Conservation (phyloP, 1,284 basidiomycete species). For the Tausonia pullulans region DNA sequence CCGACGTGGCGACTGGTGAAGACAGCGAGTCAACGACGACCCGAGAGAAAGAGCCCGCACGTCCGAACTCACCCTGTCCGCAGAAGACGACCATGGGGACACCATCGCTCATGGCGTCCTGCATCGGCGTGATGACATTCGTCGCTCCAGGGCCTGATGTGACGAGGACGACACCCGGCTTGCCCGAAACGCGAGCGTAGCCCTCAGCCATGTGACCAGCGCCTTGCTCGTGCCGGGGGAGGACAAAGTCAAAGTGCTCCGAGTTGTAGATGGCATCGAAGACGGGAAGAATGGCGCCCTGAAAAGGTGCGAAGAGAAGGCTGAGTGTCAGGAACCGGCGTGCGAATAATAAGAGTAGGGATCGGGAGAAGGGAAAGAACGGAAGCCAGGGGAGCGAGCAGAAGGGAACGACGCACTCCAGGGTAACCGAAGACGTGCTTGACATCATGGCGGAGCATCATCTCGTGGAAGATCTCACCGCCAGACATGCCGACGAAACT, state of each 20-base stretch:
- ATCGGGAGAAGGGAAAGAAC: neutral
- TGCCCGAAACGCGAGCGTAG: slow-evolving; percentile 93
- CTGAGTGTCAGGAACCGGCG: neutral
- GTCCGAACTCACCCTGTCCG: slow-evolving; percentile 48
- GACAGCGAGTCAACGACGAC: neutral
- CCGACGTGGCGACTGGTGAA: slow-evolving; percentile 70
- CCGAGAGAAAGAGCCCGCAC: neutral
- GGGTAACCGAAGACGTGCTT: slow-evolving; percentile 98
- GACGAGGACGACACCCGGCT: slow-evolving; percentile 94
- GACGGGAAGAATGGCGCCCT: slow-evolving; percentile 89
- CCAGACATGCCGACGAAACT: slow-evolving; percentile 89
- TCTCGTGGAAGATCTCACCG: slow-evolving; percentile 97
- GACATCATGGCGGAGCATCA: slow-evolving; percentile 95
- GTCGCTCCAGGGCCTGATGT: slow-evolving; percentile 97
- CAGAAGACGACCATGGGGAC: slow-evolving; percentile 91
- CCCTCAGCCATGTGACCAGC: slow-evolving; percentile 99
- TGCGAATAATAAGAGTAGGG: neutral
- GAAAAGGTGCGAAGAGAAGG: neutral
- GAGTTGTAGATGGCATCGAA: slow-evolving; percentile 99
- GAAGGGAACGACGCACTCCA: slow-evolving; percentile 38
- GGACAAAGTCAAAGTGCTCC: slow-evolving; percentile 85
- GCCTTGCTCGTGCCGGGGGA: slow-evolving; percentile 94
- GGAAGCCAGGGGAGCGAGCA: neutral
- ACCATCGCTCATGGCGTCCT: slow-evolving; percentile 91
- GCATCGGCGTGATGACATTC: slow-evolving; percentile 95